These are phyloP conservation scores for Stylonectria norvegica DNA, from an alignment of 2,329 filamentous ascomycete genomes.

Conservation along the genomic window DNA sequence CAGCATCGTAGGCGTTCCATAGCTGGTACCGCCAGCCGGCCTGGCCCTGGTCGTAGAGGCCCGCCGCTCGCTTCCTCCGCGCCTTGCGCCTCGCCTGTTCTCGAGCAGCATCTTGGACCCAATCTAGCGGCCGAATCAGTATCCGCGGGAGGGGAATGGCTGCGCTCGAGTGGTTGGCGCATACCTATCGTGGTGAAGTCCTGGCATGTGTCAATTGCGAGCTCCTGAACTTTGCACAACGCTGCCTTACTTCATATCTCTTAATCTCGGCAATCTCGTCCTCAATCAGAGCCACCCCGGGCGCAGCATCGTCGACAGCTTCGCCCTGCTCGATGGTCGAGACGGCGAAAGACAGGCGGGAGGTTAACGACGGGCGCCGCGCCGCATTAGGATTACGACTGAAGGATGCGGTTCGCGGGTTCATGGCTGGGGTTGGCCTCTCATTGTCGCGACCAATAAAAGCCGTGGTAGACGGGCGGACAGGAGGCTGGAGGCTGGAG, in stretches of 20 bases:
- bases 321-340: slow-evolving; percentile 63
- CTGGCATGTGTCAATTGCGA: slow-evolving; percentile 28
- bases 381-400: slow-evolving; percentile 24
- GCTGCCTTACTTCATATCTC: slow-evolving; percentile 70
- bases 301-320: slow-evolving; percentile 44
- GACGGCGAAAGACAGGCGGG: slow-evolving; percentile 65
- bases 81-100: slow-evolving; percentile 81
- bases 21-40: slow-evolving; percentile 77
- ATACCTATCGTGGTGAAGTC: slow-evolving; percentile 93
- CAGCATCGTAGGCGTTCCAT: slow-evolving; percentile 87
- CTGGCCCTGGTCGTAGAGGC: slow-evolving; percentile 67
- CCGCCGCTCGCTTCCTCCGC: slow-evolving; percentile 66
- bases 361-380: slow-evolving; percentile 57
- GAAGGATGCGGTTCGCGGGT: slow-evolving; percentile 52
- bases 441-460: slow-evolving; percentile 35
- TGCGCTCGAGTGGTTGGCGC: slow-evolving; percentile 11
- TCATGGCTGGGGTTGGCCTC: slow-evolving; percentile 42
- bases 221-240: neutral
- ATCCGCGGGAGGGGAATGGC: slow-evolving; percentile 15
- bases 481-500: neutral
- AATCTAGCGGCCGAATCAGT: slow-evolving; percentile 56
- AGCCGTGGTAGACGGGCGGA: slow-evolving; percentile 1
- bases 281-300: slow-evolving; percentile 69
- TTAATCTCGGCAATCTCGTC: slow-evolving; percentile 98
- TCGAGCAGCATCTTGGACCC: slow-evolving; percentile 94